Conservation (phyloP, 306 rosid species). For the Lagenaria siceraria region DNA sequence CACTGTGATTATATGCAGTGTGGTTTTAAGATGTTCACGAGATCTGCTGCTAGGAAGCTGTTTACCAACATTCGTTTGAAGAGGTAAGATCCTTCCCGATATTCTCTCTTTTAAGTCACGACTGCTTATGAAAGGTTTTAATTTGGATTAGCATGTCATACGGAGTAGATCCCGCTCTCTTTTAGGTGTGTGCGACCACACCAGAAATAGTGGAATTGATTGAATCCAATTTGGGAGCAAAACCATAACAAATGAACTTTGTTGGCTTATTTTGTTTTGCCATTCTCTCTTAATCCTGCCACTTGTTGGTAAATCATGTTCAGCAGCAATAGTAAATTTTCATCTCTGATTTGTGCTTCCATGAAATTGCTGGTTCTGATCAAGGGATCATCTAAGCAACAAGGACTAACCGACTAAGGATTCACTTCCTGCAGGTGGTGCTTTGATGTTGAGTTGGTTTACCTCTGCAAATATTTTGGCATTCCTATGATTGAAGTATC, state of each 20-base stretch:
- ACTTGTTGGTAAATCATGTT: not conserved
- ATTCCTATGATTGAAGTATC: slow-evolving; percentile 74
- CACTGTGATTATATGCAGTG: slow-evolving; percentile 42
- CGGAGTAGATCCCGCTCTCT: not conserved
- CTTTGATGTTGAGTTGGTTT: slow-evolving; percentile 85
- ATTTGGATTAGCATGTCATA: not conserved
- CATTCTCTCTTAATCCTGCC: not conserved
- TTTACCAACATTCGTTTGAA: slow-evolving; percentile 69
- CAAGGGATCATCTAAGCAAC: not conserved
- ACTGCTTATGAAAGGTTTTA: not conserved
- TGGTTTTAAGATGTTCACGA: slow-evolving; percentile 93
- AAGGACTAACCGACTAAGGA: not conserved
- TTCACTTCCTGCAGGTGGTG: slow-evolving; percentile 63
- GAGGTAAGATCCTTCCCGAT: slow-evolving; percentile 29
- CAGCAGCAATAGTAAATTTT: not conserved
- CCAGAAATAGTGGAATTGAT: not conserved
- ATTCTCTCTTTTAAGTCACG: not conserved
- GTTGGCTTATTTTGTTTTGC: not conserved
- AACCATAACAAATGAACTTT: not conserved
- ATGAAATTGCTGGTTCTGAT: not conserved
- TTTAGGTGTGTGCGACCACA: not conserved
- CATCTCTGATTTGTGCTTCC: not conserved
- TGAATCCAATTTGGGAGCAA: not conserved
- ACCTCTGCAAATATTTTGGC: slow-evolving; percentile 53
- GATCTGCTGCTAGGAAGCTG: slow-evolving; percentile 87